Evolutionary conservation across 345 rosid genomes (phyloP), one percentile per base, ranked within the genome.

Genomic region (Salix udensis): DNA sequence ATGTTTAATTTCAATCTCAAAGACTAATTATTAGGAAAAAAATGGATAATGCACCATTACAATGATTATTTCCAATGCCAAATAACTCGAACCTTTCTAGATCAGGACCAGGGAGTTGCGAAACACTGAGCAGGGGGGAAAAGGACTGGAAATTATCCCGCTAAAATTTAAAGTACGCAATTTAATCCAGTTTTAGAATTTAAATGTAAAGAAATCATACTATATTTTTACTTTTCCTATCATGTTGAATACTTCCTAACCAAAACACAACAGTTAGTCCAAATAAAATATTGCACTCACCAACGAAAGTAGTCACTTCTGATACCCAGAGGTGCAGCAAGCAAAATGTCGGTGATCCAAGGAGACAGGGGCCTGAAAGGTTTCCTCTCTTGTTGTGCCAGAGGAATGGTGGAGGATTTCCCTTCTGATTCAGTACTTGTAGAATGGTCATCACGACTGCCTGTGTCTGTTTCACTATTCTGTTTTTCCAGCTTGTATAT

Each of bases 251-350:
- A 44, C 42, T 62, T 58, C 40, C 31, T 5, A 14, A n/a, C 15
- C 55, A 23, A 70, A 70, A 65, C 13, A 48, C 34, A 75, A 65
- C 55, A 67, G 13, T 58, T 4, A 62, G 52, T 23, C 60, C 55
- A 78, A 14, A 53, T 7, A 60, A 48, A 46, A 55, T 28, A 78
- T 68, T 70, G 62, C 68, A 85, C 97, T 87, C 81, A 94, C 98
- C 98, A 95, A 14, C 98, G 94, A 64, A 95, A 95, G 84, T 95
- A 95, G 83, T 95, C 98, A 70, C 98, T 95, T 88, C 94, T 88
- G 68, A 95, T 88, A 73, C 97, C 97, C 68, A 95, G 81, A 58
- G 98, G 98, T 60, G 97, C 97, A 55, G 97, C 93, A 83, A 91
- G 94, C 83, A 95, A 87, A 80, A 93, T 88, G 82, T 95, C 98